phyloP scores from a whole-genome alignment of 352 stramenopile genomes.

The Thalassiosira livingstoniorum region DNA sequence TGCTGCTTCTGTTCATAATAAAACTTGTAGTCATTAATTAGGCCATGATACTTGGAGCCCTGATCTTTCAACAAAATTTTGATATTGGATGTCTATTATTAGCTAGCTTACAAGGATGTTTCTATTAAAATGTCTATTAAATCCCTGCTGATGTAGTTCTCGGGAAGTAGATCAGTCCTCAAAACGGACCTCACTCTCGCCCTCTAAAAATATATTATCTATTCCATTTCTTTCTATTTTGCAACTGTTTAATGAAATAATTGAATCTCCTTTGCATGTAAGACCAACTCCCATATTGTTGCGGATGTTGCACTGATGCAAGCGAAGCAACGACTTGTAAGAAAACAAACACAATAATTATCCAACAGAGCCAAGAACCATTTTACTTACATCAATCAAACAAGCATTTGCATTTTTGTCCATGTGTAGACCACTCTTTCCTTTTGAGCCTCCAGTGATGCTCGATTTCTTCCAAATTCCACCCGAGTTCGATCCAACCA shows the following conservation, averaged over 20 bases:
- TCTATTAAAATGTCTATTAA: no score
- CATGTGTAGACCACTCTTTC: slow-evolving; percentile 46
- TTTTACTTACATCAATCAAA: slow-evolving; percentile 60
- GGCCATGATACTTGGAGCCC: no score
- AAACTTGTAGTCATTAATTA: no score
- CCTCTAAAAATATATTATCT: no score
- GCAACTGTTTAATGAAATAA: slow-evolving; percentile 35
- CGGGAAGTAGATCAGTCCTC: no score
- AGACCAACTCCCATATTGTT: slow-evolving; percentile 43
- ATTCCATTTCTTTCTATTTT: slow-evolving; percentile 46
- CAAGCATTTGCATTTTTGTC: slow-evolving; percentile 45
- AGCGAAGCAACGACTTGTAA: neutral
- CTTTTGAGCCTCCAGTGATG: slow-evolving; percentile 48
- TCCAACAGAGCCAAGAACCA: neutral
- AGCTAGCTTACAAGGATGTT: no score
- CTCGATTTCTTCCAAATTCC: slow-evolving; percentile 53
- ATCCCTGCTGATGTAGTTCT: no score
- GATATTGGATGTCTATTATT: no score
- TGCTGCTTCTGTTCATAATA: no score
- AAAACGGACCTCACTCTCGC: no score
- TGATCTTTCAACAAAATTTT: no score
- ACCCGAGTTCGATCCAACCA: slow-evolving; percentile 26
- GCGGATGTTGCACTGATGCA: slow-evolving; percentile 32
- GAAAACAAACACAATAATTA: neutral
- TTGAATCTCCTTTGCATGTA: slow-evolving; percentile 22